phyloP scores from a whole-genome alignment of 2,329 filamentous ascomycete genomes.

The Trichoderma afroharzianum region DNA sequence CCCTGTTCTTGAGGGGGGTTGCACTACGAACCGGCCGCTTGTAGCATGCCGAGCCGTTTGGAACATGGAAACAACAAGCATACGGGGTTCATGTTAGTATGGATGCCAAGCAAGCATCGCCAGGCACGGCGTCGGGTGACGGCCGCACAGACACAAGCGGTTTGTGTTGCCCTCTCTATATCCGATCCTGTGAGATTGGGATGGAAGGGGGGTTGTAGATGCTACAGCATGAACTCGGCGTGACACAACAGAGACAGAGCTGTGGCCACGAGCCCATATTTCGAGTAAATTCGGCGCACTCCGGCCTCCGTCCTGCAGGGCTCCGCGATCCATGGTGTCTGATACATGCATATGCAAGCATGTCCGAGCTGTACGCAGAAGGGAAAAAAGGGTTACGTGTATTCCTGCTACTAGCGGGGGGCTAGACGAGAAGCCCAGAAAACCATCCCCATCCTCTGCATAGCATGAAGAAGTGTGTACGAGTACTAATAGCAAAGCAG shows the following conservation, averaged over 20 bases:
- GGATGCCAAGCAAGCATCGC: neutral
- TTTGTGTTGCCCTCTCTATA: neutral
- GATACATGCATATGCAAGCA: neutral
- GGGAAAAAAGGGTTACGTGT: neutral
- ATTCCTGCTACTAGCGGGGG: neutral
- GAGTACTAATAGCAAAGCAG: too few relatives aligned
- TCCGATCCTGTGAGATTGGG: neutral
- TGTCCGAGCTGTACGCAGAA: neutral
- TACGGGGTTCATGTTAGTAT: neutral
- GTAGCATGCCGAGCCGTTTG: neutral
- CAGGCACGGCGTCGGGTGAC: neutral
- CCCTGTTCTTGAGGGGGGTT: neutral
- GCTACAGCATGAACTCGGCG: neutral
- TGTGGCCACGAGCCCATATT: neutral
- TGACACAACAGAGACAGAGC: neutral
- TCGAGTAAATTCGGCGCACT: neutral
- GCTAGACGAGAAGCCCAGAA: neutral
- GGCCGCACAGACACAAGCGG: neutral
- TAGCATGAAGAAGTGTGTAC: neutral
- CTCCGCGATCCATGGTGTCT: neutral
- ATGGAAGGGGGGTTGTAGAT: neutral
- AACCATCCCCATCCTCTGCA: neutral
- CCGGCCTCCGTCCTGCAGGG: neutral
- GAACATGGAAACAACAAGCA: neutral
- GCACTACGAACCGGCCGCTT: neutral